Conservation (phyloP, 495 filamentous ascomycete species). For the Lichina pygmaea region DNA sequence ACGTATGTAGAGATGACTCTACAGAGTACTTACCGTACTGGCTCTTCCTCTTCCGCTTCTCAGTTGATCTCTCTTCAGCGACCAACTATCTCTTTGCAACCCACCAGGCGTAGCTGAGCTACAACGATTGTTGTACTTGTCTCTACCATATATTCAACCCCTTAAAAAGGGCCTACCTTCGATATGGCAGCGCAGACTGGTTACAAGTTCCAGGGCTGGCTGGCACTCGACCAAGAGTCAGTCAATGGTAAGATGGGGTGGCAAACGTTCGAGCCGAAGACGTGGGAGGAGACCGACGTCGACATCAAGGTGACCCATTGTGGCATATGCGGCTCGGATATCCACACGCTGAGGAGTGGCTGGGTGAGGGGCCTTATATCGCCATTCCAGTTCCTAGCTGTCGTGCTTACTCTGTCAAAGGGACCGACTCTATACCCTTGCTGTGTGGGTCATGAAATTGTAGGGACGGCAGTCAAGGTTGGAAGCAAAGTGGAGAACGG, state of each 20-base stretch:
- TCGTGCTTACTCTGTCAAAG: constrained; percentile 5
- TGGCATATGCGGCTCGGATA: constrained; percentile 57
- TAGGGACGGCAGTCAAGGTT: constrained; percentile 45
- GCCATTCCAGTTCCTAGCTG: background rate
- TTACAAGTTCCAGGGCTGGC: constrained; percentile 59
- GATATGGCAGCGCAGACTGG: constrained; percentile 3
- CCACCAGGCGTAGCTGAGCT: too few species aligned
- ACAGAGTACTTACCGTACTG: too few species aligned
- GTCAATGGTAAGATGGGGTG: constrained; percentile 44
- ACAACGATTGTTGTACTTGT: too few species aligned
- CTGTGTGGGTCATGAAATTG: constrained; percentile 65
- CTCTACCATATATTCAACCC: too few species aligned
- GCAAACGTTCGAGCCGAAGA: constrained; percentile 49
- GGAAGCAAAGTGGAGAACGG: constrained; percentile 31
- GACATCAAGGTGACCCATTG: constrained; percentile 60
- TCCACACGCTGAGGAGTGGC: constrained; percentile 50
- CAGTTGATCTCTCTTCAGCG: too few species aligned
- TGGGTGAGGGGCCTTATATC: constrained; percentile 17
- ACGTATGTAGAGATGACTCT: too few species aligned
- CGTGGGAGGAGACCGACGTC: constrained; percentile 51
- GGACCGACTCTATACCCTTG: constrained; percentile 39
- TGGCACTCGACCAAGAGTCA: constrained; percentile 31
- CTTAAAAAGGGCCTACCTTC: background rate
- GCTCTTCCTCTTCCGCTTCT: too few species aligned
- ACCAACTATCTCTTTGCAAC: too few species aligned